Percentiles rank a stretch among this genome's conserved stretches.
Conservation (phyloP, 2,329 filamentous ascomycete species). For the Botryotinia convoluta region DNA sequence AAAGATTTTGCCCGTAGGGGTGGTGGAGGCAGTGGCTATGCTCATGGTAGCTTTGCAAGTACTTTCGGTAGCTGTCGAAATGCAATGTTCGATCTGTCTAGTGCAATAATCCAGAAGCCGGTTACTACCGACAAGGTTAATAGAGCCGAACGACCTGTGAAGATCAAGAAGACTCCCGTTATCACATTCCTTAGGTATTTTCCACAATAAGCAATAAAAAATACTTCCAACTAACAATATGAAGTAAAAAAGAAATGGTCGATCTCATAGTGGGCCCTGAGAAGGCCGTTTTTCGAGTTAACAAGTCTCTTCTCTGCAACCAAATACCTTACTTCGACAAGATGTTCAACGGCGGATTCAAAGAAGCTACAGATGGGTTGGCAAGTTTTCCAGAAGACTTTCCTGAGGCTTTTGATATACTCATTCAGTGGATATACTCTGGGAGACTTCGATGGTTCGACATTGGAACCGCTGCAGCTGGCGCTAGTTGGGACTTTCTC, state of each 20-base stretch:
- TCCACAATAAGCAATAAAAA: background rate
- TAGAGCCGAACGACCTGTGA: background rate
- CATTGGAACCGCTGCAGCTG: too few species aligned
- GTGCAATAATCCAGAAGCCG: too few species aligned
- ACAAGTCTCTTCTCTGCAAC: background rate
- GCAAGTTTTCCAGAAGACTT: constrained; percentile 18
- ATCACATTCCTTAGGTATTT: background rate
- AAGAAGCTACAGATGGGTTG: background rate
- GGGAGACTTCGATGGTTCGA: too few species aligned
- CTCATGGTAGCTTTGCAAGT: background rate
- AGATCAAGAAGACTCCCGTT: background rate
- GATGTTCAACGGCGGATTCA: constrained; percentile 20
- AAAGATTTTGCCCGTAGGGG: too few species aligned
- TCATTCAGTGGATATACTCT: background rate
- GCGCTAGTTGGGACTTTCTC: too few species aligned
- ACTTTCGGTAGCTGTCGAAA: background rate
- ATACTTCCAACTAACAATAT: background rate
- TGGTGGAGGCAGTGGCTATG: background rate
- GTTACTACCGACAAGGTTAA: background rate
- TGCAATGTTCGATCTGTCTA: background rate
- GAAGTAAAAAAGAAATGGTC: background rate
- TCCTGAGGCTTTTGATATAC: constrained; percentile 12
- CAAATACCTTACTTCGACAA: constrained; percentile 19
- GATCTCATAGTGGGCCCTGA: background rate
- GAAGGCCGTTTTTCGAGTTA: background rate